Conservation (phyloP, 2,329 filamentous ascomycete genomes). For the Ophiosphaerella herpotricha region DNA sequence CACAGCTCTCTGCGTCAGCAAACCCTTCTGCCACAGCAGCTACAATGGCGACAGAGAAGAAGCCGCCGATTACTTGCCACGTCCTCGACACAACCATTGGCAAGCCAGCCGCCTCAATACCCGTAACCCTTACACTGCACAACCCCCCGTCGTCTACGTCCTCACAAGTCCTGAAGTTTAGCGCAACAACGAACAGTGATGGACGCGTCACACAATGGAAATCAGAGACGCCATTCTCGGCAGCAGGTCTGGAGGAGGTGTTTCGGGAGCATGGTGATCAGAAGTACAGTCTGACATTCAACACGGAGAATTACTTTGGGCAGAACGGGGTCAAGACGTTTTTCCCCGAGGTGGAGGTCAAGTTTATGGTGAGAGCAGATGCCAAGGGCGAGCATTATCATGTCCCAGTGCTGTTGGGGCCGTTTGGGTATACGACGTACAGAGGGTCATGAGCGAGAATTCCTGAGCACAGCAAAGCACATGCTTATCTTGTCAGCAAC, state of each 20-base stretch:
- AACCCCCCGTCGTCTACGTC: conserved; percentile 37
- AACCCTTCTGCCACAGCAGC: conserved; percentile 8
- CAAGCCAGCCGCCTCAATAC: conserved; percentile 67
- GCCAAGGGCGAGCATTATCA: conserved; percentile 70
- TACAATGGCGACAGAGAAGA: conserved; percentile 26
- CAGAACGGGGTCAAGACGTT: conserved; percentile 59
- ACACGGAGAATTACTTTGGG: conserved; percentile 73
- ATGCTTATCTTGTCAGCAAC: background rate
- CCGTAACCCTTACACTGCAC: conserved; percentile 64
- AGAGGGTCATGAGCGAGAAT: conserved; percentile 55
- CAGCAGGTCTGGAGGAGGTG: conserved; percentile 43
- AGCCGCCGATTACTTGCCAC: conserved; percentile 77
- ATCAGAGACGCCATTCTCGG: conserved; percentile 52
- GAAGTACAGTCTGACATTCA: conserved; percentile 72
- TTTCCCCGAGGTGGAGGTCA: conserved; percentile 62
- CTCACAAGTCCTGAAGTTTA: conserved; percentile 58
- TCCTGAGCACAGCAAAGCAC: too few relatives aligned
- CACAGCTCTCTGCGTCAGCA: conserved; percentile 17
- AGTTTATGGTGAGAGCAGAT: conserved; percentile 55
- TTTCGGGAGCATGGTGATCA: conserved; percentile 51
- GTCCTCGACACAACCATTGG: conserved; percentile 81
- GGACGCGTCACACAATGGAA: conserved; percentile 74
- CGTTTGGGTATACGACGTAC: conserved; percentile 83
- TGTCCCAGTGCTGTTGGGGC: conserved; percentile 76
- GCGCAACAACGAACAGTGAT: conserved; percentile 73